These are phyloP conservation scores for Artemisia tridentata DNA, from an alignment of 129 eudicot species.

Conservation along the genomic window DNA sequence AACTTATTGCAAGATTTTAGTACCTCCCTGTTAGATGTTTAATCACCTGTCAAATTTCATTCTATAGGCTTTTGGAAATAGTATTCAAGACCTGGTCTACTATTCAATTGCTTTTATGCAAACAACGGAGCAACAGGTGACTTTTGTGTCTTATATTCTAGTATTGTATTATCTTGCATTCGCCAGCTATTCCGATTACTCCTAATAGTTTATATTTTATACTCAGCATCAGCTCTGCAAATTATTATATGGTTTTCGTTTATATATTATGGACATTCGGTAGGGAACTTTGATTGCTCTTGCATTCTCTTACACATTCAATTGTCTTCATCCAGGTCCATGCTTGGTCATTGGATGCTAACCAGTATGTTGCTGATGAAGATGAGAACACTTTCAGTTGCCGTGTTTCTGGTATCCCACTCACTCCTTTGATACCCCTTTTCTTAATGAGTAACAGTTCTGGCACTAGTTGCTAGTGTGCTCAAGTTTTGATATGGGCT, in stretches of 20 bases:
- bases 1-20: slow-evolving; percentile 2
- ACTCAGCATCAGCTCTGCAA: no score
- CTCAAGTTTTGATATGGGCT: neutral
- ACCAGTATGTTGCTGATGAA: slow-evolving; percentile 95
- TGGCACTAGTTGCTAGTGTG: slow-evolving; percentile 9
- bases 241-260: no score
- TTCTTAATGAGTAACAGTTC: neutral
- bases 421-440: slow-evolving; percentile 9
- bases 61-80: slow-evolving; percentile 66
- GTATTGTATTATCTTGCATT: slow-evolving; percentile 8
- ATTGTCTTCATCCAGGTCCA: slow-evolving; percentile 47
- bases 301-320: slow-evolving; percentile 1
- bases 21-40: slow-evolving; percentile 8
- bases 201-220: neutral
- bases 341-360: slow-evolving; percentile 92
- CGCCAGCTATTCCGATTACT: neutral
- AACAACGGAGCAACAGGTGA: slow-evolving; percentile 96
- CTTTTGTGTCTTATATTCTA: neutral
- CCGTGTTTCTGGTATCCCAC: slow-evolving; percentile 82
- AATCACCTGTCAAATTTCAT: slow-evolving; percentile 4
- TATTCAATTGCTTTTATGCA: slow-evolving; percentile 91
- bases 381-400: slow-evolving; percentile 90
- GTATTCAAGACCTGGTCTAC: slow-evolving; percentile 74
- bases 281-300: neutral
- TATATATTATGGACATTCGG: no score